These are phyloP conservation scores for Nymphaea thermarum DNA, from an alignment of 164 flowering plant genomes.

Conservation along the genomic window DNA sequence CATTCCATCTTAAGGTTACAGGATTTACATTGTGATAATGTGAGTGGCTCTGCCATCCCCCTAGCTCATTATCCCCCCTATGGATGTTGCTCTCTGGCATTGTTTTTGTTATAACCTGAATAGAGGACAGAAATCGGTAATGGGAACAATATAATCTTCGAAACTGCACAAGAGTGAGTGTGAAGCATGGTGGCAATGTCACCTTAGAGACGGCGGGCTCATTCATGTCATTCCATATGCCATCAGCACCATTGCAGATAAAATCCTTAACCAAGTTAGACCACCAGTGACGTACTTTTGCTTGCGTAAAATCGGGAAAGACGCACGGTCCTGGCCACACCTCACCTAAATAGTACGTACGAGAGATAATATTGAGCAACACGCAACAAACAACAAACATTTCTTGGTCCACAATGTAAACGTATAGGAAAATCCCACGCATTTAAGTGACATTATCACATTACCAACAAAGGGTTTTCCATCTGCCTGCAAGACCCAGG, in stretches of 20 bases:
- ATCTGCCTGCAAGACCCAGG: constrained; percentile 67
- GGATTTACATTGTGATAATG: constrained; percentile 70
- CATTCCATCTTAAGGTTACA: too few relatives aligned
- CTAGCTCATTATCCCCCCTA: constrained; percentile 72
- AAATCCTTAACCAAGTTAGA: constrained; percentile 75
- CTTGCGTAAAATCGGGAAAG: constrained; percentile 84
- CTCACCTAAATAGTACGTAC: constrained; percentile 36
- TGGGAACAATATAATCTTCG: too few relatives aligned
- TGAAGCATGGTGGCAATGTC: not conserved
- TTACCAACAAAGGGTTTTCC: constrained; percentile 73
- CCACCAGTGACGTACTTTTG: constrained; percentile 84
- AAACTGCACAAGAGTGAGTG: constrained; percentile 1
- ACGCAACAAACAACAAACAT: not conserved
- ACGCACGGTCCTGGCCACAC: constrained; percentile 99
- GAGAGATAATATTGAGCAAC: not conserved
- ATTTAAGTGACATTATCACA: constrained; percentile 28
- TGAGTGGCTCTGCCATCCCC: constrained; percentile 68
- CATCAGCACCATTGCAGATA: constrained; percentile 80
- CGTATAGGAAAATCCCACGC: not conserved
- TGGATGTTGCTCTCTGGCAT: constrained; percentile 95
- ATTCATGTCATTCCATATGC: constrained; percentile 99
- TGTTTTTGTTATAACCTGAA: constrained; percentile 72
- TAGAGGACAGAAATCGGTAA: not conserved
- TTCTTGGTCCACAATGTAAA: not conserved
- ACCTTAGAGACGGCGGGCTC: constrained; percentile 94